Base-by-base conservation (phyloP, 805 yeast genomes). In the Zygotorulaspora chibaensis region DNA sequence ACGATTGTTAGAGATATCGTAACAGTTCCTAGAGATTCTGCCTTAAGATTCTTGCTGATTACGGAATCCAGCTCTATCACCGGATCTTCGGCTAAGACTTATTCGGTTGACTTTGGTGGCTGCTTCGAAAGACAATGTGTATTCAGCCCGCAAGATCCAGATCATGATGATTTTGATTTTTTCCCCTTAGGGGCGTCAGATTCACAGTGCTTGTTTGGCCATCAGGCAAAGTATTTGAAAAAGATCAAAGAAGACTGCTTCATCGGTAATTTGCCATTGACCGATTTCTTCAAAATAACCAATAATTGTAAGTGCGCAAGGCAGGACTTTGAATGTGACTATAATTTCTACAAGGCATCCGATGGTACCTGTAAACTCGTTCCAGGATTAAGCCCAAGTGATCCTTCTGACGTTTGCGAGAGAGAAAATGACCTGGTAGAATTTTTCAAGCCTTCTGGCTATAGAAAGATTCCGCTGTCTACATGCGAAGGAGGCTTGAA, bases 291-390 rank as follows among this genome's bases (percentile, higher is more conserved):
- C 58, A 75, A 73, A 52, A 70, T 76, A 10, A 62, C 76, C 9
- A 71, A 79, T 48, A 82, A 86, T 62, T 93, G 99, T 69, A 62
- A 83, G 1, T 93, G 99, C 69, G 75, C 93, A 0, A 77, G 96
- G 65, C 76, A 77, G 42, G 99, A 91, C 59, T 93, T 71, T 60
- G 99, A 93, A 66, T 93, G 99, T 75, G 99, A 93, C 64, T 87
- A 81, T 70, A 90, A 90, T 66, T 90, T 73, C 64, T 77, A 67
- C 46, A 74, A 83, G 48, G 81, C 81, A 41, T 50, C 57, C 0
- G 96, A 88, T 59, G 95, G 95, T 16, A 84, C 93, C 2, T 93
- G 99, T 69, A 80, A 80, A 61, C 75, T 89, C 34, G 86, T 89
- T n/a, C 70, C 74, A 16, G 97, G 96, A 0, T 70, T 79, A 44